phyloP scores from a whole-genome alignment of 2,329 filamentous ascomycete genomes.

The Gaeumannomyces tritici region DNA sequence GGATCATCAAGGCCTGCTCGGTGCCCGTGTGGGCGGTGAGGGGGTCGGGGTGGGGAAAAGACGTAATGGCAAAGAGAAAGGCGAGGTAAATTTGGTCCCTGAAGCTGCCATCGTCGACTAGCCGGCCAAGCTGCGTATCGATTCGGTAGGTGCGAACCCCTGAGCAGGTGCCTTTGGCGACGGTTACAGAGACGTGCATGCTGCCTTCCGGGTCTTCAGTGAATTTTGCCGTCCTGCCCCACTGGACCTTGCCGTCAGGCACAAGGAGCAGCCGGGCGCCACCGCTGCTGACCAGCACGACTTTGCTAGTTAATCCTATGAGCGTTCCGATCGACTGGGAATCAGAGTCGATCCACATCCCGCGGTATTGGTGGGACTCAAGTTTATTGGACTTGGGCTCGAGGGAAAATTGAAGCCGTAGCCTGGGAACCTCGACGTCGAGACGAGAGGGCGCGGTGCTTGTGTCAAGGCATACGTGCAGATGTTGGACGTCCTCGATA shows the following conservation, averaged over 20 bases:
- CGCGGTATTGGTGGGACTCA: constrained; percentile 36
- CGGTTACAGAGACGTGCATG: neutral
- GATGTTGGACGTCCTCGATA: constrained; percentile 23
- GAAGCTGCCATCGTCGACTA: constrained; percentile 39
- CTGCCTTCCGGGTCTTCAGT: neutral
- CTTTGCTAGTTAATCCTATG: constrained; percentile 36
- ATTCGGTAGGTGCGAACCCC: constrained; percentile 34
- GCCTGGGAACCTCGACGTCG: constrained; percentile 32
- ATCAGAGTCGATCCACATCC: constrained; percentile 33
- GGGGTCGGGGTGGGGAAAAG: constrained; percentile 37
- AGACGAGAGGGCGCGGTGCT: constrained; percentile 12
- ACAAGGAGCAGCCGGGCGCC: constrained; percentile 21
- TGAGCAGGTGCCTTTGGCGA: constrained; percentile 13
- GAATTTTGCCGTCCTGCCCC: neutral
- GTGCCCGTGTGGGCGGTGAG: constrained; percentile 41
- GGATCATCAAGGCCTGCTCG: constrained; percentile 38
- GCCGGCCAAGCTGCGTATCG: constrained; percentile 35
- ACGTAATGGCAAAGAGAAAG: constrained; percentile 45
- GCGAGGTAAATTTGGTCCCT: constrained; percentile 40
- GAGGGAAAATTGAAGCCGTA: constrained; percentile 37
- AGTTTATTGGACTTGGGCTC: constrained; percentile 16
- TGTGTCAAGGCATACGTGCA: constrained; percentile 24
- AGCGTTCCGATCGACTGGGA: constrained; percentile 36
- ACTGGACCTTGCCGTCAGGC: constrained; percentile 20
- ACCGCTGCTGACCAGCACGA: constrained; percentile 27